Base-by-base conservation (phyloP, 2,329 filamentous ascomycete species). In the Amauroascus verrucosus region DNA sequence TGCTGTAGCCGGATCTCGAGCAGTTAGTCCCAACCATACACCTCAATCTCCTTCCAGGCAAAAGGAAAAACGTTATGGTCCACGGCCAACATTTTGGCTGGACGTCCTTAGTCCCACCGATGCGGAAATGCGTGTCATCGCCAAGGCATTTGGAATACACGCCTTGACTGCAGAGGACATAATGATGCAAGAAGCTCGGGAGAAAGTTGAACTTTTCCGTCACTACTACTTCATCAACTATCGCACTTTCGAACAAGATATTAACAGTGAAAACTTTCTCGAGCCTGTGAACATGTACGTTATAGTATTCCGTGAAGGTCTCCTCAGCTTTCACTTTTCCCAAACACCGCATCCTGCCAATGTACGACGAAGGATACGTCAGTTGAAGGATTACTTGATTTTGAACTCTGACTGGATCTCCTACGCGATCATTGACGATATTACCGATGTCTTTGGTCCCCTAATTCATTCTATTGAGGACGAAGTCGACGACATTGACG, bases 161-260 rank as follows among this genome's bases (percentile, higher is more conserved):
- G 90, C 93, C 0, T 74, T 98, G 55, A 98, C 93, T 0, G 85
- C 88, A 1, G 93, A 98, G 69, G 93, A 98, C 66, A 96, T 98
- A 62, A 85, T 97, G 79, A 84, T 96, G 75, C 88, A 97, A 67
- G 93, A 98, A 72, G 87, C 90, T 38, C 90, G 93, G 20, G 93
- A 98, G 66, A 98, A 98, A 72, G 93, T 98, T 0, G 93, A 98
- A 68, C 77, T 98, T 0, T 98, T 98, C 75, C 84, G 88, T 32
- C 86, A 95, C 67, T 98, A 98, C 72, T 98, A 98, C 70, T 96
- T 98, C 64, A 88, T 98, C 72, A 97, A 95, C 68, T 98, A 98
- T 69, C 86, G 93, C 14, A 94, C 89, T 0, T 98, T 98, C 65
- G 93, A 98, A 66, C 93, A 97, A 67, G 93, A 98, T 65, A 82